phyloP scores from a whole-genome alignment of 148 eudicot genomes.

The Cornus suecica region DNA sequence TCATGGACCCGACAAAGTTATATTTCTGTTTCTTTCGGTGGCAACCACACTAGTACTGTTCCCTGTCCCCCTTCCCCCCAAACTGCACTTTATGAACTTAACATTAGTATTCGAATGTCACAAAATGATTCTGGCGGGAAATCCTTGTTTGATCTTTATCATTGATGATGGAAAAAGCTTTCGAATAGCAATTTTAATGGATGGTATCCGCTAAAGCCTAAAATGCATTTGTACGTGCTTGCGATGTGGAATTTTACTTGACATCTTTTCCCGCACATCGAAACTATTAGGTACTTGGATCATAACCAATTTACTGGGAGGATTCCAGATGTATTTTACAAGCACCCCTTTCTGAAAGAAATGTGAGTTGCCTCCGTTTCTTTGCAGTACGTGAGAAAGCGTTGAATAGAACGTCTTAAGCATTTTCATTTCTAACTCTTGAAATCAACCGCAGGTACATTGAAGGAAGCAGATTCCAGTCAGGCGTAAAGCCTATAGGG shows the following conservation, averaged over 20 bases:
- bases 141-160: no score
- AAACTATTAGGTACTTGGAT: constrained; percentile 60
- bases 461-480: constrained; percentile 65
- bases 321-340: constrained; percentile 75
- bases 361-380: constrained; percentile 36
- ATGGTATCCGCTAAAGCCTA: neutral
- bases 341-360: constrained; percentile 74
- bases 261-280: neutral
- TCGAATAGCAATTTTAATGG: neutral
- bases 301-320: constrained; percentile 85
- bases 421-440: neutral
- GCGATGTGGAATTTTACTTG: neutral
- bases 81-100: no score
- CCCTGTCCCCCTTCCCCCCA: no score
- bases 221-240: neutral
- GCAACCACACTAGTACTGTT: no score
- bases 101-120: no score
- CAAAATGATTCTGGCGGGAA: no score
- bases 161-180: neutral
- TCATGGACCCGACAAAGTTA: neutral
- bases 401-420: neutral
- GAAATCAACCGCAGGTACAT: constrained; percentile 49
- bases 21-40: no score
- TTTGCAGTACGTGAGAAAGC: neutral
- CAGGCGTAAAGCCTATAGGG: constrained; percentile 76